Base-by-base conservation (phyloP, 495 filamentous ascomycete genomes). In the Talaromyces wortmannii region DNA sequence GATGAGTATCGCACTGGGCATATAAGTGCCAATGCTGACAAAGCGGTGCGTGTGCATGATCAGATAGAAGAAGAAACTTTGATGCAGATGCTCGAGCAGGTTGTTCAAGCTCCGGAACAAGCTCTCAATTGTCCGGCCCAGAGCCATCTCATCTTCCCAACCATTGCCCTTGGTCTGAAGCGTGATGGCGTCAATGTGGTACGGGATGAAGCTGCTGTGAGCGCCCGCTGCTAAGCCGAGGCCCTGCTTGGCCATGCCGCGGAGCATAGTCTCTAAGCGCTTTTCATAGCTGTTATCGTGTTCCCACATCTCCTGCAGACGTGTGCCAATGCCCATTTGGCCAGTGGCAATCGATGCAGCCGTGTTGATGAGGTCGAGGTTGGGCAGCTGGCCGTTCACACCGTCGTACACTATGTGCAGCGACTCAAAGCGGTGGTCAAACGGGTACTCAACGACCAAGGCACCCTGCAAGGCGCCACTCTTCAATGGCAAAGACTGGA, bases 41-140 rank as follows among this genome's bases (percentile, higher is more conserved):
- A 97, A 98, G 7, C 91, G 83, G 52, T 94, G 86, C 15, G 84
- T 78, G 52, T 90, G 85, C 81, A 98, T 91, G 15, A 98, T 81
- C 23, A 98, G 74, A 68, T 98, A 98, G 73, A 98, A 97, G 78
- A 98, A 98, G 78, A 97, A 98, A 64, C 90, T 96, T 75, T 98
- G 94, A 64, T 98, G 94, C 57, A 98, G 82, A 67, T 97, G 91
- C 71, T 98, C 94, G 13, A 98, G 79, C 51, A 98, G 71, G 65
- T 98, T 98, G 71, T 98, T 98, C 67, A 98, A 72, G 62, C 89
- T 95, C 54, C 94, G 79, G 63, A 92, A 95, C 7, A 92, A 76
- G 65, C 90, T 88, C 70, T 98, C 94, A 2, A 97, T 78, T 0
- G 91, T 87, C 33, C 92, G 79, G 7, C 95, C 94, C 61, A 98